These are phyloP conservation scores for Suillus decipiens DNA, from an alignment of 768 basidiomycete species.

Conservation along the genomic window DNA sequence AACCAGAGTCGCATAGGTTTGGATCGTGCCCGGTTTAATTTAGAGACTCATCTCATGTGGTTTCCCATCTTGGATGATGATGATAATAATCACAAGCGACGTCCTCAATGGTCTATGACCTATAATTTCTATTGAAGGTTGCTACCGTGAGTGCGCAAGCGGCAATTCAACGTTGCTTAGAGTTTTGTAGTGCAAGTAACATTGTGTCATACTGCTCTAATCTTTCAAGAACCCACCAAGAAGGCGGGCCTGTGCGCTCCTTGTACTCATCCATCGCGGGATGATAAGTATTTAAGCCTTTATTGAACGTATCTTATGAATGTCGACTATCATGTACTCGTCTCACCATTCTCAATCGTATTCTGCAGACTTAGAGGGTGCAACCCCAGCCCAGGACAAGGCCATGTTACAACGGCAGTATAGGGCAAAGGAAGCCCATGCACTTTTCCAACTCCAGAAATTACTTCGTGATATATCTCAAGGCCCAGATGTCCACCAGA, in stretches of 20 bases:
- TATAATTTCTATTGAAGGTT: not conserved
- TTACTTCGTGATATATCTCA: not conserved
- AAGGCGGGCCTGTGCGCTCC: not conserved
- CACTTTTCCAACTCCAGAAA: not conserved
- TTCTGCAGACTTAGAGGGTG: not conserved
- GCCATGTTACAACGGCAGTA: slow-evolving; percentile 5
- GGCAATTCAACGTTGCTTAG: not conserved
- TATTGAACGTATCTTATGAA: not conserved
- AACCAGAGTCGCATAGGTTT: not conserved
- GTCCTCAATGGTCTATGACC: not conserved
- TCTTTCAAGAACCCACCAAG: not conserved
- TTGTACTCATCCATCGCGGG: not conserved
- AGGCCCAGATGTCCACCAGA: not conserved
- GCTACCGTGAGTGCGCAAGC: not conserved
- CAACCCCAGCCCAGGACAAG: not conserved
- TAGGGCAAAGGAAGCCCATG: not conserved
- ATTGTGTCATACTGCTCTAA: not conserved
- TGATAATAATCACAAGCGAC: not conserved
- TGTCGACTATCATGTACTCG: not conserved
- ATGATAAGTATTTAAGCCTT: not conserved
- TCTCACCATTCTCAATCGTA: not conserved
- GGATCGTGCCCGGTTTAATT: not conserved
- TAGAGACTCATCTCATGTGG: not conserved
- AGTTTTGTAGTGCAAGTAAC: not conserved
- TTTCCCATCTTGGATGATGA: not conserved